These are phyloP conservation scores for Eremothecium coryli DNA, from an alignment of 1,139 yeast genomes.

Conservation along the genomic window DNA sequence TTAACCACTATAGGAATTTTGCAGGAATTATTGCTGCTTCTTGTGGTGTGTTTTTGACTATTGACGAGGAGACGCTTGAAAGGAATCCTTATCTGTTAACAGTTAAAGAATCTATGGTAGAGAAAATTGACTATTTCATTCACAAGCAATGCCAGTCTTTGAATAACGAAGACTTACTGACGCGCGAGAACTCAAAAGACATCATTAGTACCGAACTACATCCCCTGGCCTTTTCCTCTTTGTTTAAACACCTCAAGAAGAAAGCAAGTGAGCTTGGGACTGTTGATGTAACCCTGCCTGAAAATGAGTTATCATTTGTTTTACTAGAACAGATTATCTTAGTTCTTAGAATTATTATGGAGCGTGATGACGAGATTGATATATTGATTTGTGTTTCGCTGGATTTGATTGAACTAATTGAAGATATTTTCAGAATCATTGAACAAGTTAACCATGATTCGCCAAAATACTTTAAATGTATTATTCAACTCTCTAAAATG, in stretches of 20 bases:
- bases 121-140: slow-evolving; percentile 44
- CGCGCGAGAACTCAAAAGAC: slow-evolving; percentile 43
- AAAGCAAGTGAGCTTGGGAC: slow-evolving; percentile 19
- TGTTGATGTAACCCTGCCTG: slow-evolving; percentile 23
- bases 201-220: slow-evolving; percentile 39
- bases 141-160: slow-evolving; percentile 35
- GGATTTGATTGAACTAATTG: slow-evolving; percentile 34
- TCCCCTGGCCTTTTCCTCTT: slow-evolving; percentile 35
- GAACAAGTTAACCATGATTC: slow-evolving; percentile 31
- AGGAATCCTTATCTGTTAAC: slow-evolving; percentile 25
- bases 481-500: slow-evolving; percentile 51
- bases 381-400: slow-evolving; percentile 34
- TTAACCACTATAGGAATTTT: slow-evolving; percentile 44
- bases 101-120: slow-evolving; percentile 32
- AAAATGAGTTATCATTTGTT: slow-evolving; percentile 24
- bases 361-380: slow-evolving; percentile 32
- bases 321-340: slow-evolving; percentile 36
- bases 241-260: slow-evolving; percentile 28
- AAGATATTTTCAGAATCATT: slow-evolving; percentile 32
- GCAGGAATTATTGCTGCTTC: slow-evolving; percentile 55
- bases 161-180: slow-evolving; percentile 43
- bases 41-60: slow-evolving; percentile 44
- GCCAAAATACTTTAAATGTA: slow-evolving; percentile 40
- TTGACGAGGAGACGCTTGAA: slow-evolving; percentile 29
- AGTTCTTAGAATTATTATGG: slow-evolving; percentile 35